Conservation (phyloP, 2,329 filamentous ascomycete genomes). For the Mycogone perniciosa region DNA sequence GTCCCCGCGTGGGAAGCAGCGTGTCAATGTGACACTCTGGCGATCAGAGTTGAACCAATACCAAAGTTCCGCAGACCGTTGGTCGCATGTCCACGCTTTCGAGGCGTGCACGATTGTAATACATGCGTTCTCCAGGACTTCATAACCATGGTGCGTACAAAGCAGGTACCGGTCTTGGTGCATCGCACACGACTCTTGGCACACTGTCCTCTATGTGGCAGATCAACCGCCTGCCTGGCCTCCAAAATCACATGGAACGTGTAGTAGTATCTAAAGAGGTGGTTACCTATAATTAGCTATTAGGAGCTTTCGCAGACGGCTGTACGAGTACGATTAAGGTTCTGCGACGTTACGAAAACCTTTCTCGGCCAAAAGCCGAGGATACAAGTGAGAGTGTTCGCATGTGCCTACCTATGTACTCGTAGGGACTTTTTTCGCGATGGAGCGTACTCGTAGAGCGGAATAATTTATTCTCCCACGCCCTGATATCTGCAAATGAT, state of each 20-base stretch:
- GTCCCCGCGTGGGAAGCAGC: neutral
- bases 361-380: constrained; percentile 12
- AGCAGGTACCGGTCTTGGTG: neutral
- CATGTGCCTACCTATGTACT: constrained; percentile 1
- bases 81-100: too few species aligned
- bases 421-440: too few species aligned
- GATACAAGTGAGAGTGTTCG: neutral
- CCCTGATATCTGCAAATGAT: neutral
- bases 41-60: neutral
- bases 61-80: too few species aligned
- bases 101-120: too few species aligned
- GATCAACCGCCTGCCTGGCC: neutral
- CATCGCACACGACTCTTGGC: too few species aligned
- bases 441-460: too few species aligned
- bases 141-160: neutral
- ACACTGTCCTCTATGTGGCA: neutral
- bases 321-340: neutral
- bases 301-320: too few species aligned
- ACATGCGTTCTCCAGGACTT: too few species aligned
- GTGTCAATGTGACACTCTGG: neutral
- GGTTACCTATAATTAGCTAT: neutral
- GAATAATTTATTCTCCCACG: too few species aligned
- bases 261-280: neutral
- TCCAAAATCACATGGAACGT: too few species aligned
- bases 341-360: constrained; percentile 8